Evolutionary conservation across 139 green algal species (phyloP).

Genomic region (Prasinococcaceae sp.): DNA sequence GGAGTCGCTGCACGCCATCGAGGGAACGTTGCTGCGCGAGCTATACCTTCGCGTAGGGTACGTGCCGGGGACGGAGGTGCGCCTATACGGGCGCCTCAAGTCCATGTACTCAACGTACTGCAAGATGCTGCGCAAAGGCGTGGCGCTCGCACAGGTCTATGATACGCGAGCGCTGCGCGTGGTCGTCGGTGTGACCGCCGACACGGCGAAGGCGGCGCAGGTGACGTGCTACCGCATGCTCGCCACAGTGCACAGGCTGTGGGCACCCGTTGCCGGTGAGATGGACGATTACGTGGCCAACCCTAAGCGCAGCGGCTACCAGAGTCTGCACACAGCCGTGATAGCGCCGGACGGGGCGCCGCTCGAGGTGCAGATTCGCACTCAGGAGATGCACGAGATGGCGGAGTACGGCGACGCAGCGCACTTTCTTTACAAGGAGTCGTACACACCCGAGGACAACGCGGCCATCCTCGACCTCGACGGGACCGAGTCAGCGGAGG

Average conservation of each 20-base stretch:
- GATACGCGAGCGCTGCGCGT: constrained; percentile 75
- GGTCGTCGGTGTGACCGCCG: constrained; percentile 66
- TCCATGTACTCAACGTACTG: constrained; percentile 58
- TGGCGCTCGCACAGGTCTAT: constrained; percentile 62
- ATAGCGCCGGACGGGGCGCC: constrained; percentile 29
- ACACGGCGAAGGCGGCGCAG: constrained; percentile 20
- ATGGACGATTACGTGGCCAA: constrained; percentile 73
- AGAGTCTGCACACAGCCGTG: constrained; percentile 54
- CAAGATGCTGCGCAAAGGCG: constrained; percentile 63
- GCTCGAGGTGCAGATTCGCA: constrained; percentile 76
- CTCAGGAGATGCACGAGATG: constrained; percentile 78
- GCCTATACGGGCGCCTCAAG: constrained; percentile 72
- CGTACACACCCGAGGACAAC: constrained; percentile 1
- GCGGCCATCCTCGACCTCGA: background rate
- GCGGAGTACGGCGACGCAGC: constrained; percentile 80
- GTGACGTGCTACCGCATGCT: constrained; percentile 70
- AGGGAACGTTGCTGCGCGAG: background rate
- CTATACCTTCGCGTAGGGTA: constrained; percentile 8
- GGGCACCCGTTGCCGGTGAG: constrained; percentile 34
- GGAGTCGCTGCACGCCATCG: constrained; percentile 22
- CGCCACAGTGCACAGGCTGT: constrained; percentile 47
- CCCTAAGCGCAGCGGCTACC: constrained; percentile 81
- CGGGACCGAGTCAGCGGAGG: no score
- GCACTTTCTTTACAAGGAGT: constrained; percentile 93
- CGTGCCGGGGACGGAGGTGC: constrained; percentile 44